Percentiles rank a stretch among this genome's conserved stretches.
phyloP scores from a whole-genome alignment of 2,329 filamentous ascomycete genomes.

The Claviceps paspali region DNA sequence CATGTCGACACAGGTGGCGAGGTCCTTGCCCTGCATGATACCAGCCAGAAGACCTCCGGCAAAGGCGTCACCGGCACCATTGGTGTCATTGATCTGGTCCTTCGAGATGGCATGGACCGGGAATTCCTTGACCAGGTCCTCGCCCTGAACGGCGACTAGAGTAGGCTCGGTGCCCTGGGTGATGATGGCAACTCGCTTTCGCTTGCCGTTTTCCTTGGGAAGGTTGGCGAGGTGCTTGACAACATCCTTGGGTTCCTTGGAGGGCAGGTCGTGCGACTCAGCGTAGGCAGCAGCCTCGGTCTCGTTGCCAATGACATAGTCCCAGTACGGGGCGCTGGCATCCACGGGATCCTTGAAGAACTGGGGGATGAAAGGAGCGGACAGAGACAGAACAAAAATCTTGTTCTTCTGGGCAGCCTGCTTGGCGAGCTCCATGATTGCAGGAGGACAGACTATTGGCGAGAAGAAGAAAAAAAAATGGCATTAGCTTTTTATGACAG shows the following conservation, averaged over 20 bases:
- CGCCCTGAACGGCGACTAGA: constrained; percentile 61
- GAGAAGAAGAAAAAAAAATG: neutral
- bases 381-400: constrained; percentile 79
- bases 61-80: constrained; percentile 92
- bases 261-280: constrained; percentile 59
- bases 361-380: constrained; percentile 87
- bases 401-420: constrained; percentile 85
- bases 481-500: neutral
- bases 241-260: constrained; percentile 69
- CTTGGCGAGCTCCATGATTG: constrained; percentile 78
- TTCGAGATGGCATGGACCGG: constrained; percentile 65
- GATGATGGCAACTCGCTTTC: constrained; percentile 75
- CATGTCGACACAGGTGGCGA: constrained; percentile 71
- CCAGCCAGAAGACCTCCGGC: constrained; percentile 88
- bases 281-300: constrained; percentile 82
- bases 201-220: constrained; percentile 80
- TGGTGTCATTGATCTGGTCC: constrained; percentile 83
- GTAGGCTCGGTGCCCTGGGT: constrained; percentile 92
- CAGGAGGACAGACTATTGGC: constrained; percentile 60
- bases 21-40: constrained; percentile 66
- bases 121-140: constrained; percentile 58
- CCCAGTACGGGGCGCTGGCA: constrained; percentile 76
- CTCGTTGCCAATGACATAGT: constrained; percentile 95
- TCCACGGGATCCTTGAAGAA: constrained; percentile 97
- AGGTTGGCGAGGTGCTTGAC: constrained; percentile 73